Base-by-base conservation (phyloP, 2,329 filamentous ascomycete species). In the Hypoxylon sp. region DNA sequence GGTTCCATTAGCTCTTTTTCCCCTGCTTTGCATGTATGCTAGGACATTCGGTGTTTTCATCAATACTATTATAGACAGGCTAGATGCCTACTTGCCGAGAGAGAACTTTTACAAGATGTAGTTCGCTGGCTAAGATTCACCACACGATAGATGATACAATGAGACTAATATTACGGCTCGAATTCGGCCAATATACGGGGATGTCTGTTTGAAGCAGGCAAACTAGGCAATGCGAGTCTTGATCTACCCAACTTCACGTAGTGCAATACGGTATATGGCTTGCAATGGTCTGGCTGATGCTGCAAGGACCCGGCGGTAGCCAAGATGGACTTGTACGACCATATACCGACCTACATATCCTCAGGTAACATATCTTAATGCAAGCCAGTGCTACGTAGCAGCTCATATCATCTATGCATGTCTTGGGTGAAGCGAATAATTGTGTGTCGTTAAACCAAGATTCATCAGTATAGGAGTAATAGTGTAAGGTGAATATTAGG, bases 381-480 rank as follows among this genome's bases (percentile, higher is more conserved):
- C 7, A 34, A n/a, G 10, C 11, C 0, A 7, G n/a, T 30, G 38
- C 38, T 53, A 53, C 32, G 7, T 43, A 13, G 51, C 17, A 41
- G 30, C 21, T 41, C n/a, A 3, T 25, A 41, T 19, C 34, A 14
- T 36, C 14, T 28, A 49, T 49, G 13, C 6, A 38, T 50, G 38
- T 64, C 55, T 64, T 49, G n/a, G 19, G 13, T 43, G 23, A 53
- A 64, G 55, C 55, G 56, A 65, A 45, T 34, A 17, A 25, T 5
- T 17, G 43, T 56, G 43, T 32, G 9, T 21, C 49, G 56, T 48
- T 5, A 36, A n/a, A 55, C 30, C 19, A 46, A 28, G 13, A 30
- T 23, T 14, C 34, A 25, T 7, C 9, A 21, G 21, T 11, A 43
- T 36, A 13, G 4, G 43, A 13, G 19, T 53, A 19, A 2, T 17